A percentile compares a stretch with the other conserved stretches of the same genome.
Evolutionary conservation across 768 basidiomycete species (phyloP).

Genomic region (Boletellus ananas): DNA sequence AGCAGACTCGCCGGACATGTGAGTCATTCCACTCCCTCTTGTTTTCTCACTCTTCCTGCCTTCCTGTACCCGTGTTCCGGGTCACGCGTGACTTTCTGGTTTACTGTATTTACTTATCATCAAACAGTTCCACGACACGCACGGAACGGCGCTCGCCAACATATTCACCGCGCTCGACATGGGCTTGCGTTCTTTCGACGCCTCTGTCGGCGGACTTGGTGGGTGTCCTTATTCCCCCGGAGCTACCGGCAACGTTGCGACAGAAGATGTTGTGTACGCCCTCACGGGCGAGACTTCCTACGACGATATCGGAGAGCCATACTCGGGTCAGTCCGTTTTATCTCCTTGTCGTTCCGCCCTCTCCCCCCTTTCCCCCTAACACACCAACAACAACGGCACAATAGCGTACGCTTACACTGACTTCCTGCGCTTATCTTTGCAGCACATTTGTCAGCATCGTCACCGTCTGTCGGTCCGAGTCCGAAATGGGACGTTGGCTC

Average conservation of each 20-base stretch:
- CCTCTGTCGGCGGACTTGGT: conserved; percentile 85
- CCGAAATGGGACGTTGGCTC: conserved; percentile 35
- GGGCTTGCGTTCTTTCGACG: conserved; percentile 79
- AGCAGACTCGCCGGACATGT: conserved; percentile 63
- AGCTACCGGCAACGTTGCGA: conserved; percentile 92
- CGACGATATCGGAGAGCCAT: conserved; percentile 40
- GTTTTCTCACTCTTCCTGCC: conserved; percentile 26
- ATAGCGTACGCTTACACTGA: neutral
- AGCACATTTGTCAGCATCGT: neutral
- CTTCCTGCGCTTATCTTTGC: neutral
- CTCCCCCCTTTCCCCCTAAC: too few species aligned
- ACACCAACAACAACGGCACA: too few species aligned
- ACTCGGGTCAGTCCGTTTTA: conserved; percentile 14
- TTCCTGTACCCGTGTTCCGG: neutral
- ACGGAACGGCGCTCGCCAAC: conserved; percentile 77
- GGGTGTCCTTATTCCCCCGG: conserved; percentile 97
- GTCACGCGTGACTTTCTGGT: neutral
- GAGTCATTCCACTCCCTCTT: conserved; percentile 18
- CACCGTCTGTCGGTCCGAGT: neutral
- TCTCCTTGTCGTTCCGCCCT: neutral
- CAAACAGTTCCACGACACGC: conserved; percentile 86
- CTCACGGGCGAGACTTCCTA: conserved; percentile 60
- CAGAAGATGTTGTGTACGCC: conserved; percentile 88
- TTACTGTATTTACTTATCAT: neutral
- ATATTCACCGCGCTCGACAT: conserved; percentile 65